These are phyloP conservation scores for Pichia terricola DNA, from an alignment of 1,139 yeast genomes.

Conservation along the genomic window DNA sequence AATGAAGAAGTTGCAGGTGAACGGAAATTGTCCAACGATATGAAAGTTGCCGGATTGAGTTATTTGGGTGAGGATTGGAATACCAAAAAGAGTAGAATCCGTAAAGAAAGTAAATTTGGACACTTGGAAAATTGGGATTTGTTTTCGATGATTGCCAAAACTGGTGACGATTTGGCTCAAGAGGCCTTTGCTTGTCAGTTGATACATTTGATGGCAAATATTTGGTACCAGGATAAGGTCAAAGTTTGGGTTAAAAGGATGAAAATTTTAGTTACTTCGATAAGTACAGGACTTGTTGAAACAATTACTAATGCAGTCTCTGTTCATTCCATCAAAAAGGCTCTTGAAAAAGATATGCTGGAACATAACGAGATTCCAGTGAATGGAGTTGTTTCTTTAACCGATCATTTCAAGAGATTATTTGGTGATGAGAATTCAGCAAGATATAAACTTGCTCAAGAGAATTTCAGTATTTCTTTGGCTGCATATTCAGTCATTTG, in stretches of 20 bases:
- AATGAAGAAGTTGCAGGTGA: conserved; percentile 78
- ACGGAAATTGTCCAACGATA: conserved; percentile 81
- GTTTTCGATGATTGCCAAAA: conserved; percentile 89
- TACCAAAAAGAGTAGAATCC: conserved; percentile 67
- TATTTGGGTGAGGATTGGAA: conserved; percentile 91
- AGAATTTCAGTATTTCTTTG: conserved; percentile 71
- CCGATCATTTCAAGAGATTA: conserved; percentile 66
- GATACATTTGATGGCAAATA: conserved; percentile 72
- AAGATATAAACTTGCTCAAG: conserved; percentile 63
- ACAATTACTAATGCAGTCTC: conserved; percentile 92
- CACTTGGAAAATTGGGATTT: conserved; percentile 88
- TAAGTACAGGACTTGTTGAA: conserved; percentile 85
- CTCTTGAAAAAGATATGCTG: conserved; percentile 68
- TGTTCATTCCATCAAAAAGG: conserved; percentile 86
- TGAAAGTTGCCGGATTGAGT: conserved; percentile 63
- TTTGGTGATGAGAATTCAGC: conserved; percentile 53
- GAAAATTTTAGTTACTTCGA: conserved; percentile 86
- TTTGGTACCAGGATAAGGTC: conserved; percentile 63
- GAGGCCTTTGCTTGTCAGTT: conserved; percentile 97
- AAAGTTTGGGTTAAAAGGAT: conserved; percentile 86
- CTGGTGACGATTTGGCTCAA: conserved; percentile 91
- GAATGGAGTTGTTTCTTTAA: conserved; percentile 60
- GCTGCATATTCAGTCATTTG: conserved; percentile 88
- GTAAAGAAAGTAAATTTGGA: conserved; percentile 70
- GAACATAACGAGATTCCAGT: conserved; percentile 55